phyloP scores from a whole-genome alignment of 1,284 basidiomycete genomes.

The Rhodotorula sp. region DNA sequence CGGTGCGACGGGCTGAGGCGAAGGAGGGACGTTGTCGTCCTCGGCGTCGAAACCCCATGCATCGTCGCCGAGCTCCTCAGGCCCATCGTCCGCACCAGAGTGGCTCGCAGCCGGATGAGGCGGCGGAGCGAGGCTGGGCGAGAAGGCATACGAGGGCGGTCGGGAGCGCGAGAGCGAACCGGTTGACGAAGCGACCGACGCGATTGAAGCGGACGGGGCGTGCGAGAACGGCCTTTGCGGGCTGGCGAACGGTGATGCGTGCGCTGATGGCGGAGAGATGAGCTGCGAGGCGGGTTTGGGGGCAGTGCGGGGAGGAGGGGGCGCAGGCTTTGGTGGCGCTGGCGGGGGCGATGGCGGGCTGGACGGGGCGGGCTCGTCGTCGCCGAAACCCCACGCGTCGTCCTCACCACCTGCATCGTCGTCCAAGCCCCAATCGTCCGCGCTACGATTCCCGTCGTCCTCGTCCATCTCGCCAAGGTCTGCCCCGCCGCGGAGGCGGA shows the following conservation, averaged over 20 bases:
- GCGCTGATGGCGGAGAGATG: not conserved
- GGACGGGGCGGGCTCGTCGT: constrained; percentile 8
- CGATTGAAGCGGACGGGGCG: constrained; percentile 19
- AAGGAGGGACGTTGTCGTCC: not conserved
- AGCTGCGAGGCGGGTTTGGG: not conserved
- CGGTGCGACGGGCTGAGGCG: not conserved
- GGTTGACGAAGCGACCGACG: constrained; percentile 10
- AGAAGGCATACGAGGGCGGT: constrained; percentile 21
- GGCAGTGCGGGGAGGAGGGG: not conserved
- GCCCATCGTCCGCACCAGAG: not conserved
- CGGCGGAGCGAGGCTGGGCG: constrained; percentile 9
- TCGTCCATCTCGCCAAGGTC: constrained; percentile 34
- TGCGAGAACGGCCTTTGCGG: not conserved
- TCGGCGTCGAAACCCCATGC: constrained; percentile 34
- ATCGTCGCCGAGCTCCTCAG: constrained; percentile 15
- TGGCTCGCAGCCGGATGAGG: not conserved
- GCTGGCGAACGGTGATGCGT: not conserved
- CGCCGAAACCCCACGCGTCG: constrained; percentile 30
- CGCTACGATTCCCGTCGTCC: constrained; percentile 24
- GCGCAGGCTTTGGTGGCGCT: not conserved
- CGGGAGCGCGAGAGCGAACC: constrained; percentile 17
- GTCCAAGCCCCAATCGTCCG: constrained; percentile 33
- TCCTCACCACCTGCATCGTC: constrained; percentile 15
- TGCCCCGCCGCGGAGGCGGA: constrained; percentile 28
- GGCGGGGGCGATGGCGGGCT: not conserved